Evolutionary conservation across 345 rosid species (phyloP).

Genomic region (Salix arbutifolia): DNA sequence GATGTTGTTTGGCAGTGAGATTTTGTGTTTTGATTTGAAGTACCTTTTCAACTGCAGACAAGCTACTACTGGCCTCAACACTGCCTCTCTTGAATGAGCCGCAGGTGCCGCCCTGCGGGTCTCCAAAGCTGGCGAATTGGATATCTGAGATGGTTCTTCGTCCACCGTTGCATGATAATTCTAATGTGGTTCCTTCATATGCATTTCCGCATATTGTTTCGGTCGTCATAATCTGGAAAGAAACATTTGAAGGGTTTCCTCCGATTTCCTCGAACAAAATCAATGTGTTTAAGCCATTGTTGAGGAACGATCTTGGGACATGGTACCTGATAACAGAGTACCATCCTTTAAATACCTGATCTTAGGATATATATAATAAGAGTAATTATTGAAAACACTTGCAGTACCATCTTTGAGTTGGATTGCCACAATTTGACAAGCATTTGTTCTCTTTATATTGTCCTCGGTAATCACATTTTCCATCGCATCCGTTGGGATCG

Average conservation of each 20-base stretch:
- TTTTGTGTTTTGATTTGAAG: neutral
- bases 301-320: slow-evolving; percentile 11
- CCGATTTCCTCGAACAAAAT: slow-evolving; percentile 19
- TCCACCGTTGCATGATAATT: slow-evolving; percentile 1
- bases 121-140: slow-evolving; percentile 15
- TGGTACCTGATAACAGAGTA: neutral
- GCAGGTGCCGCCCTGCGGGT: slow-evolving; percentile 9
- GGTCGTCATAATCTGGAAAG: neutral
- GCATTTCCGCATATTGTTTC: neutral
- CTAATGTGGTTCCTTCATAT: neutral
- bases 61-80: neutral
- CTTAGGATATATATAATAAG: too few relatives aligned
- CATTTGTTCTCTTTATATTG: neutral
- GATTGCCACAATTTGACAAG: slow-evolving; percentile 3
- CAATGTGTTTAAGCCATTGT: neutral
- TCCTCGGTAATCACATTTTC: slow-evolving; percentile 13
- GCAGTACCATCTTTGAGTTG: slow-evolving; percentile 12
- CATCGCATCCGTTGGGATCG: neutral
- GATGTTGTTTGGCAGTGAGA: too few relatives aligned
- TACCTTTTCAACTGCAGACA: neutral
- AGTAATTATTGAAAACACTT: too few relatives aligned
- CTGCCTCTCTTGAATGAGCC: neutral
- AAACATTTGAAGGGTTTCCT: slow-evolving; percentile 6
- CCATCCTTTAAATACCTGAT: too few relatives aligned
- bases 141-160: neutral